Evolutionary conservation across 108 stramenopile species (phyloP), one percentile per base, ranked within the genome.

Genomic region (Fistulifera solaris): DNA sequence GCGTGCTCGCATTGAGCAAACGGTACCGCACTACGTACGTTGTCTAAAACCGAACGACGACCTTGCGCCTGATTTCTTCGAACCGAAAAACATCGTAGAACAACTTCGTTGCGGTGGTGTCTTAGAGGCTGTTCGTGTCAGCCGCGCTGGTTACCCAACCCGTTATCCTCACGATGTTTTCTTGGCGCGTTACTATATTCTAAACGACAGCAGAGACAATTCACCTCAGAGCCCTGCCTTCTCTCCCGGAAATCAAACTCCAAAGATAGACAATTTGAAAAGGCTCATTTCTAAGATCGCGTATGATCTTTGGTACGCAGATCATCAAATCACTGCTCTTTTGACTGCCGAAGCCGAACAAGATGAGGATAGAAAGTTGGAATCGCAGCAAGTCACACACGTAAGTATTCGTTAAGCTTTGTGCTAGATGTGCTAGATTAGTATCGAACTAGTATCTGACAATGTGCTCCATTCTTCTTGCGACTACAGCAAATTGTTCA

Each of bases 81-180:
- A 96, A 59, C 89, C 87, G 2, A 83, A 78, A 54, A 85, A 84
- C 54, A 72, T 90, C 70, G 84, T 87, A 6, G 92, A 92, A 51
- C 94, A 95, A 66, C 69, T 95, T 7, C 79, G 91, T 38, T 96
- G 89, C 59, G 91, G 91, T 54, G 96, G 97, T 57, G 95, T 98
- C 0, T 61, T 98, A 26, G 96, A 97, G 63, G 96, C 97, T 31
- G 97, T 98, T 16, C 75, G 96, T 1, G 95, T 97, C n/a, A 92
- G 88, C 46, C 80, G 94, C 25, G 87, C 90, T 15, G 97, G 96
- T 11, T 98, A 93, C 62, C 96, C 97, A 12, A 93, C 94, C 8
- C 91, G 97, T 23, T 86, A 85, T 54, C 75, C 85, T 16, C 89
- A 90, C 44, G 80, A 84, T 17, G 68, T 84, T 1, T 86, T 85